phyloP scores from a whole-genome alignment of 106 monocot species.

The Dendrobium nobile region DNA sequence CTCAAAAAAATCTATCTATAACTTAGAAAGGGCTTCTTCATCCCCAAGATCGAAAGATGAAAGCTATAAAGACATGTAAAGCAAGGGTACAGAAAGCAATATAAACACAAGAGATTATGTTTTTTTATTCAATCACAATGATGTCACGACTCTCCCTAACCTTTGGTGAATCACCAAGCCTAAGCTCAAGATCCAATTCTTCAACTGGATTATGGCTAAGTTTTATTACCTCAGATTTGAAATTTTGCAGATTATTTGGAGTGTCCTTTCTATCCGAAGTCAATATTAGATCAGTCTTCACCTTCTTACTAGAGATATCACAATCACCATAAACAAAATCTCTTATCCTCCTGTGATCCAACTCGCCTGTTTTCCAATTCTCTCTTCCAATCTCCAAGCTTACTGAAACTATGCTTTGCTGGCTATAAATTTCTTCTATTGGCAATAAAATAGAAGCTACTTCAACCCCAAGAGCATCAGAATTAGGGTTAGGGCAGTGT shows the following conservation, averaged over 20 bases:
- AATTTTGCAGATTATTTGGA: no score
- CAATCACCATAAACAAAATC: background rate
- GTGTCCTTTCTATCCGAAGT: background rate
- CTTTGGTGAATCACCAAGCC: conserved; percentile 41
- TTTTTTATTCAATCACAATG: background rate
- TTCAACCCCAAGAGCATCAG: background rate
- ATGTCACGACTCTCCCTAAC: conserved; percentile 16
- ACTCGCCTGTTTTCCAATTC: conserved; percentile 11
- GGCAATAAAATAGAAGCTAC: background rate
- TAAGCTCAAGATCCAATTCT: conserved; percentile 60
- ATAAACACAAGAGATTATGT: conserved; percentile 6
- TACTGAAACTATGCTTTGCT: background rate
- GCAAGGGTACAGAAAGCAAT: conserved; percentile 5
- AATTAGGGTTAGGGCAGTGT: conserved; percentile 15
- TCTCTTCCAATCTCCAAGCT: conserved; percentile 12
- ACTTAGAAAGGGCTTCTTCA: background rate
- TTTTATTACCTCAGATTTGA: conserved; percentile 17
- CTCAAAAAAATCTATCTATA: background rate
- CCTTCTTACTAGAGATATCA: conserved; percentile 14
- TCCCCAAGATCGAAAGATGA: background rate
- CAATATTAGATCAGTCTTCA: conserved; percentile 11
- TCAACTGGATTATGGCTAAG: conserved; percentile 23
- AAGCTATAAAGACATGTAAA: background rate
- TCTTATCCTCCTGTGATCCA: conserved; percentile 8
- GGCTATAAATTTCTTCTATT: background rate